These are phyloP conservation scores for Suillus subaureus DNA, from an alignment of 768 basidiomycete species.

Conservation along the genomic window DNA sequence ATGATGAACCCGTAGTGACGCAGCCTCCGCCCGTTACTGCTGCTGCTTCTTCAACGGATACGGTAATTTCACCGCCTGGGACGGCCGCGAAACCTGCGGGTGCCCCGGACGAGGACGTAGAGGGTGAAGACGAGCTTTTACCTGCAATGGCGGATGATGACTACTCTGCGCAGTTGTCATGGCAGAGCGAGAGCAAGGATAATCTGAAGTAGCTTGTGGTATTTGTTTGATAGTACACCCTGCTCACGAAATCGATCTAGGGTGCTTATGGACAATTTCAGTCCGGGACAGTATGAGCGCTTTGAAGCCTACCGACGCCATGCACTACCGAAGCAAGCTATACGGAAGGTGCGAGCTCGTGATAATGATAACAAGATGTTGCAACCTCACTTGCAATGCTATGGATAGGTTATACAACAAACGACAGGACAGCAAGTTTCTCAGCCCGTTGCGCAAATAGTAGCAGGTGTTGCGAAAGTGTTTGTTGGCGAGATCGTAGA, in stretches of 20 bases:
- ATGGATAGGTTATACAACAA: conserved; percentile 76
- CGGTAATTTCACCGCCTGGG: conserved; percentile 16
- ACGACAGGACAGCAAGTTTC: conserved; percentile 80
- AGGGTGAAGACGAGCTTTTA: conserved; percentile 76
- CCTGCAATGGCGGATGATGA: conserved; percentile 91
- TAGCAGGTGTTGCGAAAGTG: conserved; percentile 88
- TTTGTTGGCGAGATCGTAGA: conserved; percentile 94
- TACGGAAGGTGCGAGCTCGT: conserved; percentile 61
- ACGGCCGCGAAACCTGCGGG: conserved; percentile 14
- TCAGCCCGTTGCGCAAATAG: conserved; percentile 84
- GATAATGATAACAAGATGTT: not conserved
- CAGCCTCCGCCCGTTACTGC: not conserved
- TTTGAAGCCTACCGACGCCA: conserved; percentile 88
- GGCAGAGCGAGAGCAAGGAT: conserved; percentile 87
- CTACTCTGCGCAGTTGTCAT: conserved; percentile 80
- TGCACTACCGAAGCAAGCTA: conserved; percentile 80
- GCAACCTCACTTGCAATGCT: not conserved
- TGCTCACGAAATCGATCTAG: conserved; percentile 38
- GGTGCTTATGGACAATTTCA: conserved; percentile 88
- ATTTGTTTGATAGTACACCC: not conserved
- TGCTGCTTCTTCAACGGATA: not conserved
- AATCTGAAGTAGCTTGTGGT: conserved; percentile 67
- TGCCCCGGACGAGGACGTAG: conserved; percentile 52
- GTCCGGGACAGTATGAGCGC: conserved; percentile 80
- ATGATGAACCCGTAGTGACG: conserved; percentile 18